These are phyloP conservation scores for Fusarium hostae DNA, from an alignment of 2,329 filamentous ascomycete species.

Conservation along the genomic window DNA sequence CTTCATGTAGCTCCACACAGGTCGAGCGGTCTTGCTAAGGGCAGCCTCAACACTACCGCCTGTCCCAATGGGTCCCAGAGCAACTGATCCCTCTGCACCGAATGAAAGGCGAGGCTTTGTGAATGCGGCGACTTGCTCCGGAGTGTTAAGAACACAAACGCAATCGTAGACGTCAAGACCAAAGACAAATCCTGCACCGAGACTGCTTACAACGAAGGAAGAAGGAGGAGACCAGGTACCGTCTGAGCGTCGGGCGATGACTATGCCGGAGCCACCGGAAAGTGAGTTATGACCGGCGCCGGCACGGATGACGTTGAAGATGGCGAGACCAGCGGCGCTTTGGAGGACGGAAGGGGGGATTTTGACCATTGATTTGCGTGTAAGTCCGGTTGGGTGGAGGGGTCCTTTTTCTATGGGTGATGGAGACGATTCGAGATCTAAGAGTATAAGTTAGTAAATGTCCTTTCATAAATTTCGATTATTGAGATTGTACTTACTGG, in stretches of 20 bases:
- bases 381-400: conserved; percentile 48
- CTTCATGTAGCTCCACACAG: conserved; percentile 86
- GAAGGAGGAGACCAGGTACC: conserved; percentile 78
- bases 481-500: conserved; percentile 55
- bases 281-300: conserved; percentile 66
- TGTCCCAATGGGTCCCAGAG: conserved; percentile 68
- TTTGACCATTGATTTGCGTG: conserved; percentile 50
- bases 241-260: conserved; percentile 67
- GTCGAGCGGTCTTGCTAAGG: conserved; percentile 55
- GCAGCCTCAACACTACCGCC: conserved; percentile 67
- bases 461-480: too few species aligned
- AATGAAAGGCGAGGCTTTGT: conserved; percentile 73
- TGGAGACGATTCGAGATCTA: conserved; percentile 36
- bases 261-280: conserved; percentile 68
- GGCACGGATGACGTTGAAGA: conserved; percentile 71
- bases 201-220: conserved; percentile 76
- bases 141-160: conserved; percentile 78
- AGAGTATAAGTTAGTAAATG: conserved; percentile 9
- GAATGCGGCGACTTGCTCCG: conserved; percentile 74
- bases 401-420: conserved; percentile 42
- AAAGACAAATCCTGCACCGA: conserved; percentile 75
- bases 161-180: conserved; percentile 83
- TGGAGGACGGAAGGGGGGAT: conserved; percentile 60
- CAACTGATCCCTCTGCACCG: conserved; percentile 75
- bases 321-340: conserved; percentile 68